Evolutionary conservation across 371 early-diverging fungal species (phyloP).

Genomic region (Apophysomyces sp.): DNA sequence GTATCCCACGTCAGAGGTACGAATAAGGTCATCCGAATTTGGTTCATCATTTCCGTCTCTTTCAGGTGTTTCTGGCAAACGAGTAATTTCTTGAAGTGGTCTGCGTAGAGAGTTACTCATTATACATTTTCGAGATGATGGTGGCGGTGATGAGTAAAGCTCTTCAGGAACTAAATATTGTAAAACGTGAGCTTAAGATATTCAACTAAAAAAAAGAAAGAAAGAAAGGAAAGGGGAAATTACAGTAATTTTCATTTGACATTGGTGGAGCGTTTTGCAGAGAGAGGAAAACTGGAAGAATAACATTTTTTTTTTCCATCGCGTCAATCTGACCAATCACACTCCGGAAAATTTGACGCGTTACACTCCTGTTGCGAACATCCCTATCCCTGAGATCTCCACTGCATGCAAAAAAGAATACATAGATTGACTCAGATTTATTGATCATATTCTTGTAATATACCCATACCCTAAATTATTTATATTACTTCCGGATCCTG

Average conservation of each 20-base stretch:
- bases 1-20: constrained; percentile 23
- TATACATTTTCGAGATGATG: neutral
- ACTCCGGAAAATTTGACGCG: neutral
- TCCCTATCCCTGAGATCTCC: neutral
- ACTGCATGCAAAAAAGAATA: too few species aligned
- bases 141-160: neutral
- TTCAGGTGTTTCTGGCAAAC: constrained; percentile 17
- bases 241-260: constrained; percentile 1
- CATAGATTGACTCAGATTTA: too few species aligned
- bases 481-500: too few species aligned
- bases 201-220: neutral
- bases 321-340: neutral
- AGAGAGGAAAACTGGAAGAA: neutral
- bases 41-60: constrained; percentile 6
- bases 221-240: neutral
- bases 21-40: constrained; percentile 40
- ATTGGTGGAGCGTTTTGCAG: neutral
- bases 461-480: too few species aligned
- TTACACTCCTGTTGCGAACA: neutral
- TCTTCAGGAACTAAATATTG: neutral
- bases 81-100: neutral
- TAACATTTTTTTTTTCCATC: neutral
- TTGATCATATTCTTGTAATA: too few species aligned
- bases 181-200: neutral
- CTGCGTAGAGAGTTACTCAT: neutral